Evolutionary conservation across 176 grass and related monocot species (phyloP).

Genomic region (Hsuehochloa calcarea): DNA sequence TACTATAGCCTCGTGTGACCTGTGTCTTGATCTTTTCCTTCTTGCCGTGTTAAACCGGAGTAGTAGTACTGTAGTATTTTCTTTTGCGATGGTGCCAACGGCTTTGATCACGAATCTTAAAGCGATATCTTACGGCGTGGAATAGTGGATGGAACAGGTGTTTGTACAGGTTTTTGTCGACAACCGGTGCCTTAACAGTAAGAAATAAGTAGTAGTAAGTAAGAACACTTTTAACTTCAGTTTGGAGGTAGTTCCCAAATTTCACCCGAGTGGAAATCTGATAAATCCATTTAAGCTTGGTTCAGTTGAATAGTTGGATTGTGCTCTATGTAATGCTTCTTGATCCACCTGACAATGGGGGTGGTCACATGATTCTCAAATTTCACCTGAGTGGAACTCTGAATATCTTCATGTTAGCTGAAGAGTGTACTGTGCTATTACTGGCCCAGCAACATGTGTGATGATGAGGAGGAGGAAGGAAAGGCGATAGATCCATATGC

Average conservation of each 20-base stretch:
- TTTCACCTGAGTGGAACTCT: not conserved
- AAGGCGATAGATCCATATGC: not conserved
- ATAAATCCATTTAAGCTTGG: too few relatives aligned
- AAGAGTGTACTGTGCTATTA: not conserved
- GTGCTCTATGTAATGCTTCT: not conserved
- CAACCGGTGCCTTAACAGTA: too few relatives aligned
- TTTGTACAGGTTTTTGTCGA: too few relatives aligned
- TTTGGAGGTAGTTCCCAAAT: too few relatives aligned
- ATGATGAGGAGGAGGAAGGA: not conserved
- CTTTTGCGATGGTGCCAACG: not conserved
- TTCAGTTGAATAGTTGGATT: not conserved
- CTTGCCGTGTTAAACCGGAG: not conserved
- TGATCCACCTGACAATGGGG: not conserved
- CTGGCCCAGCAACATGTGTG: slow-evolving; percentile 17
- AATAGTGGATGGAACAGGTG: not conserved
- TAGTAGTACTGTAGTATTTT: not conserved
- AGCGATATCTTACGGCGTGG: not conserved
- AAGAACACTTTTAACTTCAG: too few relatives aligned
- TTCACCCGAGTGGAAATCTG: too few relatives aligned
- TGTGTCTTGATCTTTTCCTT: not conserved
- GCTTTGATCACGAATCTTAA: not conserved
- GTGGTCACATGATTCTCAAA: not conserved
- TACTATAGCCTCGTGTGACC: not conserved
- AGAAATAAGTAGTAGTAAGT: too few relatives aligned
- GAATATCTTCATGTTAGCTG: not conserved